phyloP scores from a whole-genome alignment of 2,329 filamentous ascomycete species.

The Coniochaeta ligniaria region DNA sequence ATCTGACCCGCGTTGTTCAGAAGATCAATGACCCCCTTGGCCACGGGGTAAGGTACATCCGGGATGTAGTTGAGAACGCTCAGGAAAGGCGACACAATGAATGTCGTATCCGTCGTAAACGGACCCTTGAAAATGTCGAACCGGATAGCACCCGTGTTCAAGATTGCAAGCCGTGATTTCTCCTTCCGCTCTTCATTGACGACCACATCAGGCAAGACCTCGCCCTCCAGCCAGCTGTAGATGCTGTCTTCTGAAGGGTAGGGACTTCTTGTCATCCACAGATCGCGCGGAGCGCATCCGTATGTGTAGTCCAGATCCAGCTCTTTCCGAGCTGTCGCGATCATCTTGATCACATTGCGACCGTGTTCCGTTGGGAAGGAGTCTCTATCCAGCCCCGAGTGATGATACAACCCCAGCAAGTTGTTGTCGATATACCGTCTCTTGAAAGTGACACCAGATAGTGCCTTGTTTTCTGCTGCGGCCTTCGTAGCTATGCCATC shows the following conservation, averaged over 20 bases:
- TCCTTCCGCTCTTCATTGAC: constrained; percentile 49
- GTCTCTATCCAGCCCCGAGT: constrained; percentile 63
- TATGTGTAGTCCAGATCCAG: constrained; percentile 66
- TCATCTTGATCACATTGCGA: constrained; percentile 61
- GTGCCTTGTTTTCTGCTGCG: constrained; percentile 16
- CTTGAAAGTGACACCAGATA: constrained; percentile 50
- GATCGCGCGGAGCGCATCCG: constrained; percentile 75
- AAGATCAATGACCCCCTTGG: constrained; percentile 57
- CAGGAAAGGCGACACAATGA: constrained; percentile 79
- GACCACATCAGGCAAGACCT: constrained; percentile 65
- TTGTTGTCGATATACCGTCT: constrained; percentile 94
- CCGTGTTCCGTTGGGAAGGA: constrained; percentile 74
- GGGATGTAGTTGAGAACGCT: constrained; percentile 71
- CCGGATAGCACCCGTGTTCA: constrained; percentile 86
- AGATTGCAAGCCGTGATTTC: constrained; percentile 62
- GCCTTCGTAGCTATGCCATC: constrained; percentile 46
- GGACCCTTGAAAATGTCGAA: constrained; percentile 93
- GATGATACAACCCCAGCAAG: constrained; percentile 73
- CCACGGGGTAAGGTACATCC: constrained; percentile 72
- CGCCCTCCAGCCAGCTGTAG: constrained; percentile 70
- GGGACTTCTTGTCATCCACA: constrained; percentile 74
- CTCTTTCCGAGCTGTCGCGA: constrained; percentile 59
- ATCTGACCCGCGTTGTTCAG: constrained; percentile 37
- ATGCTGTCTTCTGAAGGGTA: constrained; percentile 71
- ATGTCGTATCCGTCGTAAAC: constrained; percentile 84